Evolutionary conservation across 2,329 filamentous ascomycete species (phyloP).

Genomic region (Penicillium sp.): DNA sequence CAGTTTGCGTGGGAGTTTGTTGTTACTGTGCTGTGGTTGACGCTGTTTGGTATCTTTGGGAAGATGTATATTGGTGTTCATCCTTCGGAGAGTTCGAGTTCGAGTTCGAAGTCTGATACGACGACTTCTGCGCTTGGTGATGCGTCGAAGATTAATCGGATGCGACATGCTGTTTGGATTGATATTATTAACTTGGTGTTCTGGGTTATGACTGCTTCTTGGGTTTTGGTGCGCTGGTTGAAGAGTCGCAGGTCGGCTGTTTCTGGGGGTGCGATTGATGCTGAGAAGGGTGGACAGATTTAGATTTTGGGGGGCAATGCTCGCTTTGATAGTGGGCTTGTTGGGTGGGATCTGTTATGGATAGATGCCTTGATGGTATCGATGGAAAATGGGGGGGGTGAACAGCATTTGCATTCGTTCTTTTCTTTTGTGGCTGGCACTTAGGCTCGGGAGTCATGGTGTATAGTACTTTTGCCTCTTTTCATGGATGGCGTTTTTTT

Average conservation of each 20-base stretch:
- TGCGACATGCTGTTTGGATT: slow-evolving; percentile 86
- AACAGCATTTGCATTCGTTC: background rate
- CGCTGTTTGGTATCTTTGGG: slow-evolving; percentile 80
- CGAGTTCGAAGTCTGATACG: background rate
- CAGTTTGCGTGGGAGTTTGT: slow-evolving; percentile 68
- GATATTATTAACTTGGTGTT: slow-evolving; percentile 71
- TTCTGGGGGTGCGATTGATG: slow-evolving; percentile 13
- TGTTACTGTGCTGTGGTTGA: slow-evolving; percentile 75
- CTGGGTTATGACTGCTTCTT: slow-evolving; percentile 64
- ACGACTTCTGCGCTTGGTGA: slow-evolving; percentile 6
- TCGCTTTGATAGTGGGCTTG: slow-evolving; percentile 1
- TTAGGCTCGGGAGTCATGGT: background rate
- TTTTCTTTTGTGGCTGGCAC: background rate
- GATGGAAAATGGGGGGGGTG: background rate
- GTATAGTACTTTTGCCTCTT: background rate
- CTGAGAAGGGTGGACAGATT: slow-evolving; percentile 19
- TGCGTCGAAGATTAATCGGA: slow-evolving; percentile 56
- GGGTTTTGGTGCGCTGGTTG: slow-evolving; percentile 38
- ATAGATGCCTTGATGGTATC: background rate
- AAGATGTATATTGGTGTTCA: slow-evolving; percentile 73
- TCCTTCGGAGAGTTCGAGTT: slow-evolving; percentile 28
- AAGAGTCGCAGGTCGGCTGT: slow-evolving; percentile 20
- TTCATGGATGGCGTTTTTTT: background rate
- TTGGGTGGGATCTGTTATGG: background rate
- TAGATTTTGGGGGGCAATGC: background rate